Percentiles rank a stretch among this genome's conserved stretches.
Evolutionary conservation across 2,329 filamentous ascomycete genomes (phyloP).

Genomic region (Fusarium mangiferae): DNA sequence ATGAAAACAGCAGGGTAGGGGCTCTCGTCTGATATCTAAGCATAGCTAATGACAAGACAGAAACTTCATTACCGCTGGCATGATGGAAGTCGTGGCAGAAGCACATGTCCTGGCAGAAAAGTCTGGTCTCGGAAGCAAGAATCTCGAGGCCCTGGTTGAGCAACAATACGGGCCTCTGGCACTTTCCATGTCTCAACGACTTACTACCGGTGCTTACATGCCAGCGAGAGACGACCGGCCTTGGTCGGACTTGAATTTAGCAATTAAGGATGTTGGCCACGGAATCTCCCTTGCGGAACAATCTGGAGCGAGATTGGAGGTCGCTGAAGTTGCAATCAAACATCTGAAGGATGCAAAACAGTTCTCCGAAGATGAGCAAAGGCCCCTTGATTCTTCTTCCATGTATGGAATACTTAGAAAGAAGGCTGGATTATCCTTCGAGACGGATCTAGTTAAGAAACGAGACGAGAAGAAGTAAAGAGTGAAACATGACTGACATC

Average conservation of each 20-base stretch:
- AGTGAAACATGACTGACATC: neutral
- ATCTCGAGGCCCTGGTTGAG: conserved; percentile 56
- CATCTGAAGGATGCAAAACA: conserved; percentile 56
- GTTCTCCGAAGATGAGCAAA: conserved; percentile 48
- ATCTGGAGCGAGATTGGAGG: conserved; percentile 51
- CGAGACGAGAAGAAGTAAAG: conserved; percentile 38
- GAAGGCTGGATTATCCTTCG: conserved; percentile 57
- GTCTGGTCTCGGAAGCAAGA: conserved; percentile 52
- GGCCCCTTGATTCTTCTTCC: conserved; percentile 60
- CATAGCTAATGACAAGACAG: conserved; percentile 37
- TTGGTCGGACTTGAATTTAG: conserved; percentile 60
- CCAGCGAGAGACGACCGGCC: conserved; percentile 50
- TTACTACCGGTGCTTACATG: conserved; percentile 53
- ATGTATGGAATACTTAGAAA: conserved; percentile 60
- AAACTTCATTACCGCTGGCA: conserved; percentile 60
- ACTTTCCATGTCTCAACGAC: conserved; percentile 50
- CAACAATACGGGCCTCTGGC: conserved; percentile 53
- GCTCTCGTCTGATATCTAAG: rapidly evolving
- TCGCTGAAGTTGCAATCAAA: conserved; percentile 55
- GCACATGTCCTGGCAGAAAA: conserved; percentile 61
- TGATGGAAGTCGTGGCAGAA: conserved; percentile 61
- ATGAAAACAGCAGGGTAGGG: conserved; percentile 60
- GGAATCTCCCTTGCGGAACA: conserved; percentile 56
- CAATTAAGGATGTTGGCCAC: conserved; percentile 63
- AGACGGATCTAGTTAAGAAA: conserved; percentile 50